These are phyloP conservation scores for Aquilaria yunnanensis DNA, from an alignment of 345 rosid genomes.

Conservation along the genomic window DNA sequence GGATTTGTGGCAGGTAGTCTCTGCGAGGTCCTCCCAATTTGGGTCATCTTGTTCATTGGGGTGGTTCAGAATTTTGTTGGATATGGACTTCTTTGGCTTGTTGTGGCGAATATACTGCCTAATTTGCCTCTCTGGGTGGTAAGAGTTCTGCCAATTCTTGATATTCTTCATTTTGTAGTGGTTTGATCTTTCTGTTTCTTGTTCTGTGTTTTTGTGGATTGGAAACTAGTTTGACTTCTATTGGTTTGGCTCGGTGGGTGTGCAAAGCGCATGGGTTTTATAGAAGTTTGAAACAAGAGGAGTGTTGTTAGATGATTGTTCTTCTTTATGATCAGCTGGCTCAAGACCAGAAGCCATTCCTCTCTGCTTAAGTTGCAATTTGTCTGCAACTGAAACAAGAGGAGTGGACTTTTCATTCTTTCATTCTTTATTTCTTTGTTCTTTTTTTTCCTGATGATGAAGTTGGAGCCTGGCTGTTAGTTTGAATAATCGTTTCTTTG, in stretches of 20 bases:
- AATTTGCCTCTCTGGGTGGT: conserved; percentile 84
- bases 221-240: conserved; percentile 6
- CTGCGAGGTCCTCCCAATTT: conserved; percentile 52
- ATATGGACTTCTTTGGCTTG: conserved; percentile 72
- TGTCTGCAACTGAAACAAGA: too few species aligned
- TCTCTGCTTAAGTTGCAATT: too few species aligned
- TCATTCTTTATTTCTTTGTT: too few species aligned
- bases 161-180: too few species aligned
- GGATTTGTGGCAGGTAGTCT: conserved; percentile 60
- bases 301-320: too few species aligned
- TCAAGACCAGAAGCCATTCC: too few species aligned
- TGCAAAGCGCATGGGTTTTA: not conserved
- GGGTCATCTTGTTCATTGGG: conserved; percentile 57
- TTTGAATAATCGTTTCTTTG: too few species aligned
- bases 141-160: conserved; percentile 19
- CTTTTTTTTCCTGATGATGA: too few species aligned
- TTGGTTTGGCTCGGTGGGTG: not conserved
- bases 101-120: conserved; percentile 42
- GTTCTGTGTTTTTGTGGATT: not conserved
- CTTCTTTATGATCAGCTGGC: too few species aligned
- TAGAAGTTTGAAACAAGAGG: not conserved
- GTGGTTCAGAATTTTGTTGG: conserved; percentile 56
- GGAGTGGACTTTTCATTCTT: too few species aligned
- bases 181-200: not conserved
- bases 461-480: too few species aligned